A percentile compares a stretch with the other conserved stretches of the same genome.
Evolutionary conservation across 306 rosid genomes (phyloP).

Genomic region (Luffa aegyptiaca): DNA sequence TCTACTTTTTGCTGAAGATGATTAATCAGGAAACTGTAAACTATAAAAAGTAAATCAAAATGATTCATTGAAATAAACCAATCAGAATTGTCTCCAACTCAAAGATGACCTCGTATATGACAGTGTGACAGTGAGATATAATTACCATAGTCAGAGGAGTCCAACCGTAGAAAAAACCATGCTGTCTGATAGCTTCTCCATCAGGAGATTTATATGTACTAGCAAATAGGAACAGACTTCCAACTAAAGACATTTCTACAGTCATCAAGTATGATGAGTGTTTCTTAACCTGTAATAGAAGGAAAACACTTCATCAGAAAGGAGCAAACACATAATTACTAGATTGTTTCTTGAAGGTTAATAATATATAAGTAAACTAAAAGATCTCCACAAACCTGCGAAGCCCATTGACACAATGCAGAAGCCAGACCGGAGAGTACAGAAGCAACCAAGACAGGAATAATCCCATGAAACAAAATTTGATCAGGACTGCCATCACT

Average conservation of each 20-base stretch:
- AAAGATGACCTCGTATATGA: not conserved
- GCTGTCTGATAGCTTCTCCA: constrained; percentile 66
- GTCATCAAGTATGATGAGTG: constrained; percentile 97
- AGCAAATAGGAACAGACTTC: constrained; percentile 63
- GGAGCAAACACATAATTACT: not conserved
- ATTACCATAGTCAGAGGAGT: constrained; percentile 73
- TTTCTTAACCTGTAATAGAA: constrained; percentile 69
- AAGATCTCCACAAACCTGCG: constrained; percentile 58
- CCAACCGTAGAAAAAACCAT: constrained; percentile 84
- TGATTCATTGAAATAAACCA: not conserved
- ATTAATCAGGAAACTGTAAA: not conserved
- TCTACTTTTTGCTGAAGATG: not conserved
- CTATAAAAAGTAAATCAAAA: not conserved
- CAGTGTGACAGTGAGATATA: not conserved
- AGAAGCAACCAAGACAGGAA: constrained; percentile 86
- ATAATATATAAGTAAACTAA: not conserved
- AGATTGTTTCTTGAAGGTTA: not conserved
- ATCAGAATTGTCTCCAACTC: not conserved
- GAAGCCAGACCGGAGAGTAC: constrained; percentile 96
- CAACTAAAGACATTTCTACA: constrained; percentile 88
- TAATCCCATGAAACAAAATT: constrained; percentile 66
- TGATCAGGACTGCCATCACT: constrained; percentile 46
- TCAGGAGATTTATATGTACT: constrained; percentile 86
- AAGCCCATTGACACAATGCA: constrained; percentile 96
- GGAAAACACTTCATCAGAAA: constrained; percentile 10